Percentiles rank a stretch among this genome's conserved stretches.
Conservation (phyloP, 257 asterid genomes). For the Vinca minor region DNA sequence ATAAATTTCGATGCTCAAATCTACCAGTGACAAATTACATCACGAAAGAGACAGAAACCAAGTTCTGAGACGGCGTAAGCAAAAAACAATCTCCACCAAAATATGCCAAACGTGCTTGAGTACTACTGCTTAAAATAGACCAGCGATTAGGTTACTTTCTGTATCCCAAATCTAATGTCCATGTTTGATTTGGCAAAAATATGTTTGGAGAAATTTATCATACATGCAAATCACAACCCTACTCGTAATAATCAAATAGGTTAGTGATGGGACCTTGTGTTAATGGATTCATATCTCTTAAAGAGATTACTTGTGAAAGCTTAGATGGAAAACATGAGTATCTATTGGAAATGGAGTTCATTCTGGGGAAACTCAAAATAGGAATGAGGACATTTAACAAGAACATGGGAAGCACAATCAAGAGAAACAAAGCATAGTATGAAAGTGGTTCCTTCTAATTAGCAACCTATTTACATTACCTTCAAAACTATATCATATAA, state of each 20-base stretch:
- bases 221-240: not conserved
- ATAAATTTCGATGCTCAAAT: not conserved
- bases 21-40: not conserved
- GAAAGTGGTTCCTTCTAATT: not conserved
- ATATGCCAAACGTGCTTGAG: not conserved
- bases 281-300: not conserved
- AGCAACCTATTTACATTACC: not conserved
- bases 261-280: not conserved
- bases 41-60: not conserved
- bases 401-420: not conserved
- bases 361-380: not conserved
- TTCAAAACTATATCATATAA: too few species aligned
- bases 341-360: not conserved
- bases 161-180: not conserved
- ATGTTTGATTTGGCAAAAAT: too few species aligned
- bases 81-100: not conserved
- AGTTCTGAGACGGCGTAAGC: not conserved
- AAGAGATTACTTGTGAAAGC: not conserved
- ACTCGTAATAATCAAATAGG: not conserved
- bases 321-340: not conserved
- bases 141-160: not conserved
- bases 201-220: not conserved
- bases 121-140: not conserved
- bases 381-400: not conserved
- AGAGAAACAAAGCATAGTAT: not conserved